Evolutionary conservation across 768 basidiomycete genomes (phyloP), one percentile per base, ranked within the genome.

Genomic region (Trametes elegans): DNA sequence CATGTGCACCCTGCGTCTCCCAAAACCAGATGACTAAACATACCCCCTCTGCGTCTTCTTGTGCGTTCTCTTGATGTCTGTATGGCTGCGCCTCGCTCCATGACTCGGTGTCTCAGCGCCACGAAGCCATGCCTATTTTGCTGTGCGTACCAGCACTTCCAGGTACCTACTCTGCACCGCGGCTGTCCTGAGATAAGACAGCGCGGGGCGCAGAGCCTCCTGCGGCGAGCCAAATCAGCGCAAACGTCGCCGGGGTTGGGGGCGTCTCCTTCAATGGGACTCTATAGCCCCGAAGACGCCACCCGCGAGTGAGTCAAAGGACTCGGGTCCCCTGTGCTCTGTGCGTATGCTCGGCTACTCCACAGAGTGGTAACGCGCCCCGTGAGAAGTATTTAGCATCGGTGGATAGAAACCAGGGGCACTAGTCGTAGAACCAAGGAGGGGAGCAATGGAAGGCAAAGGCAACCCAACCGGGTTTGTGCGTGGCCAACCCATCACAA

Each of bases 191-290:
- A 54, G 60, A 52, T 24, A 43, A 18, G 56, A 59, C 55, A 53
- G 63, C 66, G 61, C 62, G 58, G 55, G 60, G 60, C 19, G 51
- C 55, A 38, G 29, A 44, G 67, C 64, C 72, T 74, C 68, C 78
- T 77, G 79, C 80, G 82, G 82, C 69, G 71, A 73, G 73, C 76
- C 72, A 65, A 78, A 62, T 67, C 61, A 65, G 64, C 75, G 54
- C 56, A 76, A 83, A 82, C 67, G 44, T 75, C 76, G 67, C 82
- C 82, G 80, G 79, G 75, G 61, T 62, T 76, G 76, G 72, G 74
- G 71, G 67, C n/a, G n/a, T 44, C 55, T 59, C 50, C 57, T 62
- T 54, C 56, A 46, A 43, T 23, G 39, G 36, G 53, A 28, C 56
- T 62, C 46, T 60, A 42, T 13, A 41, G 5, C 18, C 49, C 39